A percentile compares a stretch with the other conserved stretches of the same genome.
phyloP scores from a whole-genome alignment of 1,284 basidiomycete genomes.

The Porogramme epimiltina region DNA sequence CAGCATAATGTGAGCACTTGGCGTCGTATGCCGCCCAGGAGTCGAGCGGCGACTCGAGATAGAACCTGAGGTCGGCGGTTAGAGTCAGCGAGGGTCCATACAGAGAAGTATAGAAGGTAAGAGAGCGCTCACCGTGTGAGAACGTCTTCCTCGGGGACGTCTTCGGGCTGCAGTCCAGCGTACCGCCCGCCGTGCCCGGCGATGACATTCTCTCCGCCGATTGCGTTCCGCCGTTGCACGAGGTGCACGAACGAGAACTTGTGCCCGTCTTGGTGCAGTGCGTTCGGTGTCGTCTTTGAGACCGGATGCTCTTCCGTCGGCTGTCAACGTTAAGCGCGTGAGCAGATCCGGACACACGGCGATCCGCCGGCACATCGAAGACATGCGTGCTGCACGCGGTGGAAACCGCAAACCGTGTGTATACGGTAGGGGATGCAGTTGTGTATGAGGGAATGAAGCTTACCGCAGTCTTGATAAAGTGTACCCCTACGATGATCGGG shows the following conservation, averaged over 20 bases:
- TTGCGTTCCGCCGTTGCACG: background rate
- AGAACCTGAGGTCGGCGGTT: background rate
- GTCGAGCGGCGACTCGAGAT: background rate
- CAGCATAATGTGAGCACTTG: background rate
- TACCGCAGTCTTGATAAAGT: background rate
- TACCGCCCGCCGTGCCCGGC: background rate
- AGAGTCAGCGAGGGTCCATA: background rate
- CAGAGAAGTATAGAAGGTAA: background rate
- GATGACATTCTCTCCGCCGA: background rate
- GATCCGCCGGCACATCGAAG: too few relatives aligned
- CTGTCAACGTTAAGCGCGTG: background rate
- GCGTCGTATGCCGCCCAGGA: background rate
- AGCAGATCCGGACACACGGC: background rate
- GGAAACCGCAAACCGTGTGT: too few relatives aligned
- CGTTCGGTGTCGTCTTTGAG: background rate
- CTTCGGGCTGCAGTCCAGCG: background rate
- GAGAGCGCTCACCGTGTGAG: background rate
- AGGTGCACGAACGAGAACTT: constrained; percentile 1
- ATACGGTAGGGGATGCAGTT: background rate
- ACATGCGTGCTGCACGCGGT: too few relatives aligned
- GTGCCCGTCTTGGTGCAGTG: background rate
- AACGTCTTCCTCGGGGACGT: background rate
- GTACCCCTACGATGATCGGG: constrained; percentile 1
- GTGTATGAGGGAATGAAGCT: background rate
- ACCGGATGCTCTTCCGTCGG: background rate